phyloP scores from a whole-genome alignment of 1,139 yeast species.

The Pichia sp. region DNA sequence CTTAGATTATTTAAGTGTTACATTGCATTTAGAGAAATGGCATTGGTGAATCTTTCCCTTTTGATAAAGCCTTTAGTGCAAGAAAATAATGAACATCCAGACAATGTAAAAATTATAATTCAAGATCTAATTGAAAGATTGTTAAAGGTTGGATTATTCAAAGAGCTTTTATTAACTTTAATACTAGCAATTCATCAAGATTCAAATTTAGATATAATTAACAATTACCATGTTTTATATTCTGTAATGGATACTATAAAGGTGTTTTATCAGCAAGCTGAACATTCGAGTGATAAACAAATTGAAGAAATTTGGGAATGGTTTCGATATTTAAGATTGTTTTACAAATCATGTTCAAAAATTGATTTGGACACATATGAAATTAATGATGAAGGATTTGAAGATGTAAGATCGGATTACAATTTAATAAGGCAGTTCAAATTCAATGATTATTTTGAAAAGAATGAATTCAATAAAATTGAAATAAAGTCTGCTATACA shows the following conservation, averaged over 20 bases:
- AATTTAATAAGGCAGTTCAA: slow-evolving; percentile 22
- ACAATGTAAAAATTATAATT: slow-evolving; percentile 8
- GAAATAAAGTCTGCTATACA: slow-evolving; percentile 16
- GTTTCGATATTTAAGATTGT: slow-evolving; percentile 24
- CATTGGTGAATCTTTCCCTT: slow-evolving; percentile 18
- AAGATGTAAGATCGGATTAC: slow-evolving; percentile 26
- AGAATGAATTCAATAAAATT: slow-evolving; percentile 22
- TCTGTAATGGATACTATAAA: slow-evolving; percentile 18
- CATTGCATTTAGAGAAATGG: slow-evolving; percentile 24
- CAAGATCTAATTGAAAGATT: slow-evolving; percentile 15
- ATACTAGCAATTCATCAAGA: slow-evolving; percentile 28
- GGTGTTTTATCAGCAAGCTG: slow-evolving; percentile 11
- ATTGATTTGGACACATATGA: slow-evolving; percentile 28
- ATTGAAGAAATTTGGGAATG: slow-evolving; percentile 21
- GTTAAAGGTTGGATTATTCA: slow-evolving; percentile 19
- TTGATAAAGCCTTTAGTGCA: slow-evolving; percentile 18
- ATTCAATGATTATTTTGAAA: slow-evolving; percentile 22
- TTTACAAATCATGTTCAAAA: slow-evolving; percentile 28
- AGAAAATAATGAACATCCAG: slow-evolving; percentile 6
- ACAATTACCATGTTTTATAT: slow-evolving; percentile 24
- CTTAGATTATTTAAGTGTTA: slow-evolving; percentile 19
- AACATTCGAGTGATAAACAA: slow-evolving; percentile 14
- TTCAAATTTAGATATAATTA: slow-evolving; percentile 25
- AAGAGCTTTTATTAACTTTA: slow-evolving; percentile 24
- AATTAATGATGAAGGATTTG: slow-evolving; percentile 27